Base-by-base conservation (phyloP, 1,284 basidiomycete genomes). In the Apiotrichum gracile region DNA sequence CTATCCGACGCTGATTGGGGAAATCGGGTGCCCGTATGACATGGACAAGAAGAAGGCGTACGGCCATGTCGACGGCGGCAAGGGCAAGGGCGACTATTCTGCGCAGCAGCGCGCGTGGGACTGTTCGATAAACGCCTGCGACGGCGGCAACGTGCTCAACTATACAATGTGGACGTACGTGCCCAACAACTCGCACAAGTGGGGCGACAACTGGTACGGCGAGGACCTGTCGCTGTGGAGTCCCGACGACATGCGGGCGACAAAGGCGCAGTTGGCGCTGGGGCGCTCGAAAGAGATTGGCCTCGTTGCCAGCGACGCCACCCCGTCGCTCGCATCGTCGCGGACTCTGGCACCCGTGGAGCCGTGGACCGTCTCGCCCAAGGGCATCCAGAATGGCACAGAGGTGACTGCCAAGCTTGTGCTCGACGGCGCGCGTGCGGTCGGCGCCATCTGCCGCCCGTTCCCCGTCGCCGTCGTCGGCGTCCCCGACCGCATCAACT, bases 191-290 rank as follows among this genome's bases (percentile, higher is more conserved):
- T 81, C 79, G 24, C 91, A 97, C 70, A 75, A 82, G 66, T 97
- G 90, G 90, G 91, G 93, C 19, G 94, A 97, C 70, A 84, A 85
- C 3, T 98, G 93, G 74, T 93, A 97, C 70, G 84, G 90, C 73
- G 94, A 98, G 76, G 94, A 97, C 75, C 75, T 97, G 52, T 92
- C 89, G 57, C 62, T 94, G 13, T 97, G 89, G 90, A 87, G 86
- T 62, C 62, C 69, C 3, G 90, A 94, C 66, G 93, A 94, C 68
- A 22, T 38, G 57, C 54, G 39, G 9, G 12, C 39, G 13, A 22
- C 39, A 8, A 35, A 19, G 5, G 24, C n/a, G 5, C 41, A 27
- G 16, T 13, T 42, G 5, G 22, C 10, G n/a, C n/a, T n/a, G n/a
- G n/a, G n/a, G n/a, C n/a, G n/a, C n/a, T n/a, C n/a, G n/a, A n/a